Conservation (phyloP, 2,329 filamentous ascomycete species). For the Xylaria sp. region DNA sequence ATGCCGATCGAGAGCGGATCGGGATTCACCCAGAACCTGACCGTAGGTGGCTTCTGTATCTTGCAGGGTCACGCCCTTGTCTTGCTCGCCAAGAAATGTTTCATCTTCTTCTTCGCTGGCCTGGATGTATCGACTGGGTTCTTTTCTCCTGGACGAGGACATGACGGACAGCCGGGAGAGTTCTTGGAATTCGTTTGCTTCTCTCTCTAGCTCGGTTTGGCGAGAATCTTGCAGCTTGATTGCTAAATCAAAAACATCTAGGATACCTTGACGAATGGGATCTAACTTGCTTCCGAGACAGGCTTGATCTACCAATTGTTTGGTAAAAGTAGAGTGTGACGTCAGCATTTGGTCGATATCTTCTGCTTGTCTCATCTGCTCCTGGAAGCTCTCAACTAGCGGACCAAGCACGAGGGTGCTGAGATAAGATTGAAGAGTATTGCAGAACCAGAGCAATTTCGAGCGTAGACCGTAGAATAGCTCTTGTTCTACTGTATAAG, state of each 20-base stretch:
- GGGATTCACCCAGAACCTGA: slow-evolving; percentile 66
- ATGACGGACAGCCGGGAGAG: slow-evolving; percentile 53
- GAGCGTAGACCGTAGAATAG: slow-evolving; percentile 71
- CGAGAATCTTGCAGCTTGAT: slow-evolving; percentile 74
- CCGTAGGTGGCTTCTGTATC: slow-evolving; percentile 58
- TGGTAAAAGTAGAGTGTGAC: slow-evolving; percentile 72
- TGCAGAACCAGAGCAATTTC: slow-evolving; percentile 80
- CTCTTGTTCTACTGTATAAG: slow-evolving; percentile 55
- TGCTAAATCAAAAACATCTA: slow-evolving; percentile 80
- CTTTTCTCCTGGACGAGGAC: slow-evolving; percentile 48
- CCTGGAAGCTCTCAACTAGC: slow-evolving; percentile 65
- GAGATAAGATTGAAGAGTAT: slow-evolving; percentile 78
- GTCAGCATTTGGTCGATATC: slow-evolving; percentile 85
- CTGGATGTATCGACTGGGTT: slow-evolving; percentile 41
- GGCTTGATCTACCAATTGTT: slow-evolving; percentile 71
- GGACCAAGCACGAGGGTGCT: slow-evolving; percentile 76
- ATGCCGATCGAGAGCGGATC: slow-evolving; percentile 70
- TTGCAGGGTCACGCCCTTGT: slow-evolving; percentile 44
- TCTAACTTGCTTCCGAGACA: slow-evolving; percentile 74
- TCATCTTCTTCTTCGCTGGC: slow-evolving; percentile 49
- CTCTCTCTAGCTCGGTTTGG: slow-evolving; percentile 51
- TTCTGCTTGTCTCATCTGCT: slow-evolving; percentile 66
- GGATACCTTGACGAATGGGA: slow-evolving; percentile 76
- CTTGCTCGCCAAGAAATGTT: slow-evolving; percentile 48
- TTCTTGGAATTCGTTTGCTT: slow-evolving; percentile 53